Evolutionary conservation across 345 rosid species (phyloP).

Genomic region (Gossypium thurberi): DNA sequence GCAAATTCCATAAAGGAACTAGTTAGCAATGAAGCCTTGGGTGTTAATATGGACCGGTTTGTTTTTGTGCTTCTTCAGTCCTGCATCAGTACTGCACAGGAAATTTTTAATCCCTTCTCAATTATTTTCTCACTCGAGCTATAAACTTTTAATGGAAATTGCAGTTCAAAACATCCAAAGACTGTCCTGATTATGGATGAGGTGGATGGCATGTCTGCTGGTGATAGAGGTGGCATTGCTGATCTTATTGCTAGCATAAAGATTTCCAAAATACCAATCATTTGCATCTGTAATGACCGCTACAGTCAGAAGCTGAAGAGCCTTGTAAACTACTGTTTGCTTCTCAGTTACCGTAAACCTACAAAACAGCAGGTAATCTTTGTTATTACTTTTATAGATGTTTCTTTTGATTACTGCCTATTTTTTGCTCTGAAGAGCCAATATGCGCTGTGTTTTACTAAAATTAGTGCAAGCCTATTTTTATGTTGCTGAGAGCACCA

Average conservation of each 20-base stretch:
- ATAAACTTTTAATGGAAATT: conserved; percentile 15
- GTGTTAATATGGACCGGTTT: conserved; percentile 55
- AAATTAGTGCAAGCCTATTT: background rate
- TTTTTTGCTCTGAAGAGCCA: background rate
- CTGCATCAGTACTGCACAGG: conserved; percentile 2
- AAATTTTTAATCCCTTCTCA: background rate
- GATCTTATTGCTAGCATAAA: conserved; percentile 98
- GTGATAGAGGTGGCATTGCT: conserved; percentile 96
- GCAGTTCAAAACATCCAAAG: conserved; percentile 67
- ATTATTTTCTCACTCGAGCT: background rate
- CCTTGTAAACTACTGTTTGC: conserved; percentile 78
- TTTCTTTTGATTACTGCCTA: background rate
- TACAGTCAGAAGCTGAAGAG: conserved; percentile 97
- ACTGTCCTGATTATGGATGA: conserved; percentile 96
- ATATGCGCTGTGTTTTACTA: background rate
- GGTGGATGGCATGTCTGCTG: conserved; percentile 99
- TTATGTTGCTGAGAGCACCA: background rate
- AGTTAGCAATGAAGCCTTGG: conserved; percentile 77
- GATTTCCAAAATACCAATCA: conserved; percentile 86
- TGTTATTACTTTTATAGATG: background rate
- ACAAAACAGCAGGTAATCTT: background rate
- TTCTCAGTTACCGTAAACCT: conserved; percentile 57
- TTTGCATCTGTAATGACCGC: conserved; percentile 96
- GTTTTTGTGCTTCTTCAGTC: conserved; percentile 3
- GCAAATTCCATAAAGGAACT: conserved; percentile 92